Evolutionary conservation across 1,139 yeast species (phyloP).

Genomic region (Candida sanyaensis): DNA sequence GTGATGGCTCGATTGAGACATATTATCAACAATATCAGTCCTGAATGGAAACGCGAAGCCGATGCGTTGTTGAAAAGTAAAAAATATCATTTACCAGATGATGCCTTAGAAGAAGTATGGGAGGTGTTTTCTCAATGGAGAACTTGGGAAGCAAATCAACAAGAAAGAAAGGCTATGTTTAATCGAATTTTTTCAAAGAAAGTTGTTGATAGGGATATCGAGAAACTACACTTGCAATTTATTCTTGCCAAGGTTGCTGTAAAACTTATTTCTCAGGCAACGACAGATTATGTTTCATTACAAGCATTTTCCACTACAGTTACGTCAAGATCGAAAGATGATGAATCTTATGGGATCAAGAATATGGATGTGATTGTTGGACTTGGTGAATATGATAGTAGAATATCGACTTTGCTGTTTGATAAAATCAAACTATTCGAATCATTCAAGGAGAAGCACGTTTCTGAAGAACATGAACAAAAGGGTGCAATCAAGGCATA

Average conservation of each 20-base stretch:
- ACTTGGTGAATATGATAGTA: slow-evolving; percentile 25
- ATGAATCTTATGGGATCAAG: slow-evolving; percentile 10
- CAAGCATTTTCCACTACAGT: slow-evolving; percentile 15
- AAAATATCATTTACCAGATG: slow-evolving; percentile 45
- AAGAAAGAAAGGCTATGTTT: slow-evolving; percentile 55
- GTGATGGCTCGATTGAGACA: slow-evolving; percentile 77
- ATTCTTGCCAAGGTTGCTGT: slow-evolving; percentile 8
- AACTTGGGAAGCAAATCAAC: slow-evolving; percentile 72
- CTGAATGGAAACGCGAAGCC: slow-evolving; percentile 42
- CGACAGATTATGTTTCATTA: slow-evolving; percentile 18
- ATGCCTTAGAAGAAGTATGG: slow-evolving; percentile 57
- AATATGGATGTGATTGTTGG: slow-evolving; percentile 20
- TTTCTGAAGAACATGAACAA: background rate
- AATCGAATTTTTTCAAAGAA: slow-evolving; percentile 35
- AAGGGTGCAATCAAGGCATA: background rate
- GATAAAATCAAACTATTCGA: slow-evolving; percentile 10
- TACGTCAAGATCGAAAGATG: slow-evolving; percentile 6
- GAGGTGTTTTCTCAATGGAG: slow-evolving; percentile 79
- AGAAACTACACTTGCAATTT: slow-evolving; percentile 7
- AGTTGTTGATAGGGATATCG: background rate
- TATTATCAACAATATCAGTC: slow-evolving; percentile 62
- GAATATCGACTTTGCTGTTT: slow-evolving; percentile 21
- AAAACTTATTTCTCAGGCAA: slow-evolving; percentile 5
- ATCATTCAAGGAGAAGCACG: background rate
- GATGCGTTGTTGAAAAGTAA: slow-evolving; percentile 20